Conservation (phyloP, 345 rosid genomes). For the Toxicodendron radicans region DNA sequence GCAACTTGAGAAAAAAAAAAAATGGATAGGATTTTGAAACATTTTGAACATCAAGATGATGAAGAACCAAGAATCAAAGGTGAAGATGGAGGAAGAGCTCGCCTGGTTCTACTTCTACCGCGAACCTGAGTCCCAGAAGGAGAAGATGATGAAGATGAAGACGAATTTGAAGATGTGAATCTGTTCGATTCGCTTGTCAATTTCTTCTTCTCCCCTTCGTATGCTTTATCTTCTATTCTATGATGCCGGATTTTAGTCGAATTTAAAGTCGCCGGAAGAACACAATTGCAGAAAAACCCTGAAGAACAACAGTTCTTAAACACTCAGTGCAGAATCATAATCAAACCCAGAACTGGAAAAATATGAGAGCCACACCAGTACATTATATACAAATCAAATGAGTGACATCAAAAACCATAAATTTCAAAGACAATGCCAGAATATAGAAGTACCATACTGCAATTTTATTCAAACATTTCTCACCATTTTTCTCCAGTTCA, state of each 20-base stretch:
- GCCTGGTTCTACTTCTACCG: slow-evolving; percentile 75
- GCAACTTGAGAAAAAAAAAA: slow-evolving; percentile 12
- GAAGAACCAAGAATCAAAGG: slow-evolving; percentile 51
- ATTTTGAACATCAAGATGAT: slow-evolving; percentile 28
- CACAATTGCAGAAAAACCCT: slow-evolving; percentile 91
- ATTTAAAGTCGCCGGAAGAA: slow-evolving; percentile 79
- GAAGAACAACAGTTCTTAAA: not conserved
- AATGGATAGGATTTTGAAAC: not conserved
- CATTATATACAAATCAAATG: not conserved
- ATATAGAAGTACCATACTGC: not conserved
- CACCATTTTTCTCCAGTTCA: not conserved
- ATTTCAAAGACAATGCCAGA: not conserved
- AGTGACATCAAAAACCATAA: not conserved
- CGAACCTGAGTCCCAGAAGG: slow-evolving; percentile 50
- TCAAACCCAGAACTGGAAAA: slow-evolving; percentile 1
- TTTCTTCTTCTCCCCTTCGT: slow-evolving; percentile 66
- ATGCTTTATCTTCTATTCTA: slow-evolving; percentile 57
- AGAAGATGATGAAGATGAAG: slow-evolving; percentile 63
- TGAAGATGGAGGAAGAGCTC: slow-evolving; percentile 55
- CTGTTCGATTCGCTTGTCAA: slow-evolving; percentile 46
- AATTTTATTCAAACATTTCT: not conserved
- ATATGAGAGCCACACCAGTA: not conserved
- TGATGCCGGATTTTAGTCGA: slow-evolving; percentile 60
- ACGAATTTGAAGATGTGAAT: slow-evolving; percentile 46
- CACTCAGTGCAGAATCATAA: slow-evolving; percentile 21